Evolutionary conservation across 768 basidiomycete species (phyloP), one percentile per base, ranked within the genome.

Genomic region (Termitomyces sp.): DNA sequence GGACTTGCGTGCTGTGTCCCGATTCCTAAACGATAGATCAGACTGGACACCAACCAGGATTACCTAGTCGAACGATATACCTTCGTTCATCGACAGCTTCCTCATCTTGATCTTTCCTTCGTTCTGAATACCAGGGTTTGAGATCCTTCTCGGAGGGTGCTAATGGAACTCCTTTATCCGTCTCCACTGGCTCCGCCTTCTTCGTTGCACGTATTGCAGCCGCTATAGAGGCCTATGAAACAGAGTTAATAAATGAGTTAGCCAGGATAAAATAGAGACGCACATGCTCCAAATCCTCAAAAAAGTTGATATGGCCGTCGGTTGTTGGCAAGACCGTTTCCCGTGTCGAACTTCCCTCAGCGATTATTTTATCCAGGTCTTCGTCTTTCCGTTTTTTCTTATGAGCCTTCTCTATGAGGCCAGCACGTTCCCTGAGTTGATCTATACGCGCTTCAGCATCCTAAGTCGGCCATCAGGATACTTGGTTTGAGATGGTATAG

Each of bases 371-470:
- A 45, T 74, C 72, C 20, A 77, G 74, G 52, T 74, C 71, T 39
- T 70, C 74, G 56, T 69, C 72, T 40, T 68, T 67, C 57, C 70
- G 74, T 60, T 72, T 75, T 55, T 76, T 78, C 58, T 72, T 69
- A 56, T 55, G 67, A 56, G 54, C 44, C 46, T 68, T 67, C 8
- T 68, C 70, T 1, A 59, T 45, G 55, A 70, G 51, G 0, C 86
- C 86, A 5, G 86, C 87, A 20, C 83, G 79, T 44, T 86, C 79
- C 30, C 92, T 74, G 43, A 93, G 72, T 10, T 82, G 62, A 36
- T 82, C 79, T 59, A 93, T 80, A 20, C 91, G 81, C 16, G 91
- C 90, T 74, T 94, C 91, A 36, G 90, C 83, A 68, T 94, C 91
- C 88, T 89, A 66, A 56, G 55, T 56, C 62, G 40, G 61, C 33